phyloP scores from a whole-genome alignment of 106 monocot genomes.

The Dendrobium nobile region DNA sequence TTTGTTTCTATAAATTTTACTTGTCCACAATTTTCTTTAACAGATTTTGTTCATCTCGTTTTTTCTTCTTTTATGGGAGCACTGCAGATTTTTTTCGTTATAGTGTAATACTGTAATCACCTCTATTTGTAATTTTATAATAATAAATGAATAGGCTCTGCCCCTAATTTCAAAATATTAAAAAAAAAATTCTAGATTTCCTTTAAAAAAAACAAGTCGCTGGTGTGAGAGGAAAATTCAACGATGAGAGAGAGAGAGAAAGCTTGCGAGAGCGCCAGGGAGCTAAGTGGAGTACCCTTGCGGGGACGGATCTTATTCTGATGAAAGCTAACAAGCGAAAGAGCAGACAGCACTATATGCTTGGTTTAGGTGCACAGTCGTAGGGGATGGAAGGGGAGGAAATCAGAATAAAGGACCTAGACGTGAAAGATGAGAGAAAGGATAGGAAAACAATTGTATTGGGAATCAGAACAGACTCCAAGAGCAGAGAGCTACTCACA shows the following conservation, averaged over 20 bases:
- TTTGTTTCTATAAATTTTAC: too few species aligned
- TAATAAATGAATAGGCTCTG: too few species aligned
- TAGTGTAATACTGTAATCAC: too few species aligned
- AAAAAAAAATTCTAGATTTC: too few species aligned
- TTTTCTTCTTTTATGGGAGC: too few species aligned
- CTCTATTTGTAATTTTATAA: too few species aligned
- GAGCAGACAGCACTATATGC: not conserved
- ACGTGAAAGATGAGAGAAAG: conserved; percentile 3
- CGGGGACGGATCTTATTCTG: not conserved
- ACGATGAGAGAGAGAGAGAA: not conserved
- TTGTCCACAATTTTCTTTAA: too few species aligned
- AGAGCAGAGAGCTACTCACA: conserved; percentile 67
- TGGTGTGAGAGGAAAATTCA: not conserved
- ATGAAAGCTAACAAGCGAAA: not conserved
- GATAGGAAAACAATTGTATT: conserved; percentile 43
- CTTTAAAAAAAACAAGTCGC: not conserved
- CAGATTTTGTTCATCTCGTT: too few species aligned
- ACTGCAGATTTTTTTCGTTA: too few species aligned
- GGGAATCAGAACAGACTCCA: conserved; percentile 53
- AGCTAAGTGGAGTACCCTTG: not conserved
- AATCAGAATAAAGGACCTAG: not conserved
- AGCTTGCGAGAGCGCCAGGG: too few species aligned
- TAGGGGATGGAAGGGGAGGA: not conserved
- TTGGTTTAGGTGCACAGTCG: not conserved
- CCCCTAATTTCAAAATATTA: too few species aligned